phyloP scores from a whole-genome alignment of 2,329 filamentous ascomycete species.

The Exophiala viscosa region DNA sequence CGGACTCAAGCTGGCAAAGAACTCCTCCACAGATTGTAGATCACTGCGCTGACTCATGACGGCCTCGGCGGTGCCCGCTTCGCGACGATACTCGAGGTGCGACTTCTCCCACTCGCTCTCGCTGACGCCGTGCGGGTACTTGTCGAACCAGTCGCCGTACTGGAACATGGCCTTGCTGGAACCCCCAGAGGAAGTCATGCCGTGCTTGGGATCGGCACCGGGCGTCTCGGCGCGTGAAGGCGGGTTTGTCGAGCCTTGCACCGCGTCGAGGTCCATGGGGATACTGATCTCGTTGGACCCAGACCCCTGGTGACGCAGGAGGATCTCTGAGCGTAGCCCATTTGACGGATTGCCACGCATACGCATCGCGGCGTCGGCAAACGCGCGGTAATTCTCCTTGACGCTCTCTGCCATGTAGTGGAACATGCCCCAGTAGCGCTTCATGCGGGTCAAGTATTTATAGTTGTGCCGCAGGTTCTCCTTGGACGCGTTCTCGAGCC shows the following conservation, averaged over 20 bases:
- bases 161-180: slow-evolving; percentile 61
- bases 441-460: slow-evolving; percentile 89
- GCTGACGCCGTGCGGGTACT: slow-evolving; percentile 88
- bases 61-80: slow-evolving; percentile 72
- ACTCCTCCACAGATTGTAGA: slow-evolving; percentile 90
- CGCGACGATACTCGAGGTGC: slow-evolving; percentile 62
- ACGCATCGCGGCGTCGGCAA: slow-evolving; percentile 66
- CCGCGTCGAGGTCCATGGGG: slow-evolving; percentile 18
- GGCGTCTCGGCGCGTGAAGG: slow-evolving; percentile 18
- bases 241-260: slow-evolving; percentile 11
- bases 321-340: not conserved
- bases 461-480: slow-evolving; percentile 83
- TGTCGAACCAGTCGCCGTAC: slow-evolving; percentile 96
- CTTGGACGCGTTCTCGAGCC: slow-evolving; percentile 73
- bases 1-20: slow-evolving; percentile 76
- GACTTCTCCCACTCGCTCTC: slow-evolving; percentile 79
- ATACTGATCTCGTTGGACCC: slow-evolving; percentile 6
- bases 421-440: slow-evolving; percentile 98
- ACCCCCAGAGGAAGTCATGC: slow-evolving; percentile 23
- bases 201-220: slow-evolving; percentile 22
- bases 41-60: slow-evolving; percentile 85
- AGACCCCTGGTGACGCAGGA: slow-evolving; percentile 9
- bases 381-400: slow-evolving; percentile 79
- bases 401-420: slow-evolving; percentile 93
- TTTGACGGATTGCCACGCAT: not conserved